Conservation (phyloP, 2,329 filamentous ascomycete genomes). For the Exophiala aquamarina region DNA sequence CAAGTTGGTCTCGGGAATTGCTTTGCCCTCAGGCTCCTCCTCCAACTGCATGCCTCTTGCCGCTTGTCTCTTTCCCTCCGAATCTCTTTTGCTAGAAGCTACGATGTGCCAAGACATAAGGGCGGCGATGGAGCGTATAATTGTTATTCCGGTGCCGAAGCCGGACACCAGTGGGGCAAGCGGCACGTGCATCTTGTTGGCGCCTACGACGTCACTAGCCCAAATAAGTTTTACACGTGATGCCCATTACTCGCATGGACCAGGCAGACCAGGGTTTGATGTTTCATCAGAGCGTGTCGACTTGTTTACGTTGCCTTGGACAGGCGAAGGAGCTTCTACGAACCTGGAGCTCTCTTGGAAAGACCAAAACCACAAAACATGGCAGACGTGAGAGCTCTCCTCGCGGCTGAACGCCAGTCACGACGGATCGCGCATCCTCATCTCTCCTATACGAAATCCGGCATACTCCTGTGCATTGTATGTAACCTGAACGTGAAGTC, state of each 20-base stretch:
- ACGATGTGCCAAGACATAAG: constrained; percentile 7
- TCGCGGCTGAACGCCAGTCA: constrained; percentile 73
- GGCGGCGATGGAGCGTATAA: background rate
- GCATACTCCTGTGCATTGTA: constrained; percentile 66
- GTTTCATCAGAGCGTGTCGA: too few species aligned
- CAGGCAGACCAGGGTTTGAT: background rate
- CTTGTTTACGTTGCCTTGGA: too few species aligned
- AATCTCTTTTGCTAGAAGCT: constrained; percentile 1
- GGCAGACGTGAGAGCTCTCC: constrained; percentile 76
- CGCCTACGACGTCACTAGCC: background rate
- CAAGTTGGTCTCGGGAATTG: background rate
- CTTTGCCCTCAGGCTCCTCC: too few species aligned
- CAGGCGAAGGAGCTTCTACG: too few species aligned
- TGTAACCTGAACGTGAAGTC: constrained; percentile 66
- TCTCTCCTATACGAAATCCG: constrained; percentile 66
- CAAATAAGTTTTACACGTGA: background rate
- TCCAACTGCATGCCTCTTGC: too few species aligned
- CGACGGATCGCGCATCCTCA: constrained; percentile 71
- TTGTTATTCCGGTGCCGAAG: background rate
- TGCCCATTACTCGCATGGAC: background rate
- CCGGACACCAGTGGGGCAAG: too few species aligned
- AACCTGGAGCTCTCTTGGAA: too few species aligned
- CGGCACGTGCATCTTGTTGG: too few species aligned
- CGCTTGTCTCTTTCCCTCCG: too few species aligned
- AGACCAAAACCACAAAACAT: constrained; percentile 44